Evolutionary conservation across 164 flowering plant species (phyloP), one percentile per base, ranked within the genome.

Genomic region (Magnolia officinalis): DNA sequence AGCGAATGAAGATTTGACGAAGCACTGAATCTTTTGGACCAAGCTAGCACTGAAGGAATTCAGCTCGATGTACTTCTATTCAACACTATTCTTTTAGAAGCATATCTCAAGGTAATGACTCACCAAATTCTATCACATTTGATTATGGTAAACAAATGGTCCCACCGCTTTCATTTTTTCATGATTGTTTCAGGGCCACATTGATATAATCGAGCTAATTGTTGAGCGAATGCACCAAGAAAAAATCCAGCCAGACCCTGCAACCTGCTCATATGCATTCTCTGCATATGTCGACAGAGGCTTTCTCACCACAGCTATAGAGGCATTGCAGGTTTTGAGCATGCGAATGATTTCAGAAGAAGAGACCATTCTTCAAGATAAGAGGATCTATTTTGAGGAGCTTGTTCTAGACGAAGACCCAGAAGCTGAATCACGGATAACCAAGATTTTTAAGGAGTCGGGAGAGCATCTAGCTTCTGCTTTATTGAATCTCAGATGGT

Each of bases 301-400:
- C 21, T 85, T 81, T 74, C 61, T 74, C 67, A 86, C 70, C 81
- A 90, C 92, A 11, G 96, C 94, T 29, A 69, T 91, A 77, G 99
- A 94, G 85, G 94, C 97, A 75, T 82, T 96, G 86, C 92, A 89
- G 80, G 97, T 96, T 71, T 67, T 96, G 77, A 89, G 97, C 74
- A 73, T 91, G 87, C 81, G 92, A 72, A 90, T 94, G 97, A 85
- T 96, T 24, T 87, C 90, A 20, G 77, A 74, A 66, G 91, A 89
- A 14, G 84, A 86, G 29, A 70, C 61, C 26, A 67, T 45, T 63
- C 81, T 81, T 37, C 72, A 78, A 75, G 89, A 90, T 63, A 83
- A 73, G 72, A 85, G 67, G 49, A 45, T 68, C 0, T 72, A 82
- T 63, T 84, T 79, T 72, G 91, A 88, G 85, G 68, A 72, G 59